Conservation (phyloP, 176 grass and related monocot genomes). For the Juncus inflexus region DNA sequence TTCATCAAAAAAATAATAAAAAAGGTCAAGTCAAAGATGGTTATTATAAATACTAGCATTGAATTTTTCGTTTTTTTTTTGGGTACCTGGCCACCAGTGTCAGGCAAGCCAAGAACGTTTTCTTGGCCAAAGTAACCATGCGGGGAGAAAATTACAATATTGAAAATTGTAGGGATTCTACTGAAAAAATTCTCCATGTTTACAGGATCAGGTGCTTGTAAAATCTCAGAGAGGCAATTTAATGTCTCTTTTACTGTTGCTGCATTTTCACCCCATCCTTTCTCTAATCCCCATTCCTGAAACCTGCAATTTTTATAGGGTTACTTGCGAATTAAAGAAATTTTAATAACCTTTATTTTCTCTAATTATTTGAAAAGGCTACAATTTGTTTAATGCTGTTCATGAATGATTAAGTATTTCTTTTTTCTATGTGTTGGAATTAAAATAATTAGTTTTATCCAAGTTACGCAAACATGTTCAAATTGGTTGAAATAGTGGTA, state of each 20-base stretch:
- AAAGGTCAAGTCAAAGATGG: background rate
- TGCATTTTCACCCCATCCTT: constrained; percentile 92
- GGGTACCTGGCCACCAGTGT: constrained; percentile 84
- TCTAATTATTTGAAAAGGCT: no score
- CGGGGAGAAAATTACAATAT: constrained; percentile 76
- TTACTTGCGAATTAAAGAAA: background rate
- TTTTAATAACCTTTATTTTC: background rate
- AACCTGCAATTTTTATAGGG: constrained; percentile 46
- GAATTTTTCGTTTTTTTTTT: constrained; percentile 6
- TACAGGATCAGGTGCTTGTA: constrained; percentile 84
- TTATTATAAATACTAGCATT: background rate
- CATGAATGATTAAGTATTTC: background rate
- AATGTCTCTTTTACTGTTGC: constrained; percentile 74
- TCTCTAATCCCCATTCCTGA: constrained; percentile 95
- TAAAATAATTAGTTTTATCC: background rate
- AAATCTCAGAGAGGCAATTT: constrained; percentile 83
- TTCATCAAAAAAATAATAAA: background rate
- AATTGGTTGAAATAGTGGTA: background rate
- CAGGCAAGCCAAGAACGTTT: constrained; percentile 93
- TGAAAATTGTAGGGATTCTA: constrained; percentile 68
- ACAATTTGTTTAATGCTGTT: background rate
- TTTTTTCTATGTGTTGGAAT: background rate
- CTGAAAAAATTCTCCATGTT: constrained; percentile 91
- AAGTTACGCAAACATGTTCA: background rate
- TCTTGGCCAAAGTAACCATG: constrained; percentile 98